phyloP scores from a whole-genome alignment of 345 rosid species.

The Turritis glabra region DNA sequence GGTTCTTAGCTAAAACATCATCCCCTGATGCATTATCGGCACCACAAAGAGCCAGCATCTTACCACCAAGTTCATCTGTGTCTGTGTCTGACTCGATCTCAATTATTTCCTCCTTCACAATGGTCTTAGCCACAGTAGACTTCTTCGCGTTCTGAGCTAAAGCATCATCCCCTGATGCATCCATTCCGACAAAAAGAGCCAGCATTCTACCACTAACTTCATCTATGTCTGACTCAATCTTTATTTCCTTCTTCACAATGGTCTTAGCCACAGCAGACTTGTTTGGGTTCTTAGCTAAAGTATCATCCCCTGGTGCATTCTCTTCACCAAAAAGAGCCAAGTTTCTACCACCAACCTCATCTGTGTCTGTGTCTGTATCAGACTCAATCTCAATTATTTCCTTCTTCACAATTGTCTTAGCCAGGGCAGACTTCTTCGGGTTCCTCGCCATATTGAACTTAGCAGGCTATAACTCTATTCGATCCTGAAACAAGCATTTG shows the following conservation, averaged over 20 bases:
- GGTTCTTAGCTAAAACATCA: neutral
- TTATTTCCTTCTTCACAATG: neutral
- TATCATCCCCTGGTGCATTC: constrained; percentile 20
- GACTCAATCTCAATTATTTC: constrained; percentile 7
- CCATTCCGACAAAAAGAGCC: constrained; percentile 10
- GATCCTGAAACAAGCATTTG: constrained; percentile 10
- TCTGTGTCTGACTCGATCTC: neutral
- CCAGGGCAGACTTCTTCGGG: neutral
- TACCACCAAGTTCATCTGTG: neutral
- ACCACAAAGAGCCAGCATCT: neutral
- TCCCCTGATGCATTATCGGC: constrained; percentile 13
- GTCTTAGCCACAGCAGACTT: neutral
- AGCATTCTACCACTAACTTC: neutral
- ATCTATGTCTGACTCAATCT: neutral
- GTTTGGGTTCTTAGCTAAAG: neutral
- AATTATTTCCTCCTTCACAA: neutral
- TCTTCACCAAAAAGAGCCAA: constrained; percentile 17
- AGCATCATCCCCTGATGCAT: constrained; percentile 17
- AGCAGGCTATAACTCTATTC: neutral
- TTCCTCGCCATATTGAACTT: constrained; percentile 19
- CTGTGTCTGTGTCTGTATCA: neutral
- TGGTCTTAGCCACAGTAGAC: neutral
- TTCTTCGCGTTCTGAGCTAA: neutral
- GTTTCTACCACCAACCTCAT: neutral
- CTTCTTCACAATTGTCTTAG: neutral